phyloP scores from a whole-genome alignment of 1,284 basidiomycete genomes.

The Cutaneotrichosporon sp. region DNA sequence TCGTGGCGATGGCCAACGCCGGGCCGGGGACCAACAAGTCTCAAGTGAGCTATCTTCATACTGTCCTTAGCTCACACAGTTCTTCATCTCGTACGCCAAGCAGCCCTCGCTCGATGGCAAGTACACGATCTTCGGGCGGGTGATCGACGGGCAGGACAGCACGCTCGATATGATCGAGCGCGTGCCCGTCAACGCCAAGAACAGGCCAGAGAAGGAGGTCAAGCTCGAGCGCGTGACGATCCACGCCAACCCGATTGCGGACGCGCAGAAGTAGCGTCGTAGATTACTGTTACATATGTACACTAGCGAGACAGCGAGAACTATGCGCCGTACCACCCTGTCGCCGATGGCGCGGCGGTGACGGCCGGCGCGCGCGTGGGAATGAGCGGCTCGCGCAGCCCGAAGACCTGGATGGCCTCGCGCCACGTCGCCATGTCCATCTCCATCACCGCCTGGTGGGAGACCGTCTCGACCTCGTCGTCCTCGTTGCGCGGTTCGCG shows the following conservation, averaged over 20 bases:
- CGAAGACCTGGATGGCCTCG: conserved; percentile 55
- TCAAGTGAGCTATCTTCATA: conserved; percentile 39
- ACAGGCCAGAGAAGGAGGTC: conserved; percentile 81
- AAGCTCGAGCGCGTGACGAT: conserved; percentile 79
- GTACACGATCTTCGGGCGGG: conserved; percentile 90
- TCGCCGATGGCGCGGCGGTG: not conserved
- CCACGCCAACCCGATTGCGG: conserved; percentile 79
- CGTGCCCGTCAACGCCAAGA: conserved; percentile 86
- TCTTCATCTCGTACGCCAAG: conserved; percentile 91
- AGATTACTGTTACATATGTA: conserved; percentile 15
- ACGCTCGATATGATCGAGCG: conserved; percentile 88
- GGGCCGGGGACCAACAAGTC: conserved; percentile 93
- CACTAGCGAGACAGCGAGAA: not conserved
- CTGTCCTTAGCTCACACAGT: conserved; percentile 56
- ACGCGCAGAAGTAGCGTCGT: conserved; percentile 43
- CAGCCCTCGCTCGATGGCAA: conserved; percentile 90
- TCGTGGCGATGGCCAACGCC: conserved; percentile 96
- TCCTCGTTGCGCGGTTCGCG: conserved; percentile 32
- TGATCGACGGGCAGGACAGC: conserved; percentile 91
- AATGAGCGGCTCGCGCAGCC: conserved; percentile 54
- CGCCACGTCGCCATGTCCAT: conserved; percentile 53
- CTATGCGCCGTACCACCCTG: conserved; percentile 17
- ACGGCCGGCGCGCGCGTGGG: conserved; percentile 40
- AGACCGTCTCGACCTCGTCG: conserved; percentile 36
- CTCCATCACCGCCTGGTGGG: conserved; percentile 58